Conservation (phyloP, 1,284 basidiomycete species). For the Cutaneotrichosporon dermatis region DNA sequence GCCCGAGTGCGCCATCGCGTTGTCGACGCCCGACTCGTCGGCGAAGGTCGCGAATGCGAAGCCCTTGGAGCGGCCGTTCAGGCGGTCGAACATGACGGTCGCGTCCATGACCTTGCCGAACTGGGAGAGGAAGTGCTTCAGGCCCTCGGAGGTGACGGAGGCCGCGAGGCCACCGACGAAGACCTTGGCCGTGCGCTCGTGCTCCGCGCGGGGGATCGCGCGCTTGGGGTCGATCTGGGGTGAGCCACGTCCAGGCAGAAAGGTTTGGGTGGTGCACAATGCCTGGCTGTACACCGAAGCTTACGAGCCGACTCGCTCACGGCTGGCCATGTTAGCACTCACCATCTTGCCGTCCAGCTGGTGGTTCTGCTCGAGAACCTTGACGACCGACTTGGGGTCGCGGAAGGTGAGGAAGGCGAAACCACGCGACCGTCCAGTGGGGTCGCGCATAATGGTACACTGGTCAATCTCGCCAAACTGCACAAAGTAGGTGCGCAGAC, state of each 20-base stretch:
- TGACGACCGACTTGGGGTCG: slow-evolving; percentile 78
- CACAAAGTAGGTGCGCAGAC: slow-evolving; percentile 75
- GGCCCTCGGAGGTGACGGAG: slow-evolving; percentile 84
- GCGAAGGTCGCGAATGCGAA: slow-evolving; percentile 95
- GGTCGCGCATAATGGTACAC: slow-evolving; percentile 93
- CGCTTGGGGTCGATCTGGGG: slow-evolving; percentile 97
- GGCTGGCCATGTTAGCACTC: slow-evolving; percentile 38
- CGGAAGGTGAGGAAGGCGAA: slow-evolving; percentile 93
- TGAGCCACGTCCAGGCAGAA: not conserved
- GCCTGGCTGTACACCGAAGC: too few species aligned
- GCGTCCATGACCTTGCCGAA: slow-evolving; percentile 90
- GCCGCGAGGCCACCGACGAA: slow-evolving; percentile 94
- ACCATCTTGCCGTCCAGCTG: slow-evolving; percentile 90
- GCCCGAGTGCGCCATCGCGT: slow-evolving; percentile 76
- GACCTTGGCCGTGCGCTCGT: slow-evolving; percentile 83
- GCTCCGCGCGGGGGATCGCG: slow-evolving; percentile 92
- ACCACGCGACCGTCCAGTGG: slow-evolving; percentile 79
- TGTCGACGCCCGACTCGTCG: slow-evolving; percentile 78
- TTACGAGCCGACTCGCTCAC: too few species aligned
- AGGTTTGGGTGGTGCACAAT: not conserved
- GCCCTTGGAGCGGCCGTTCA: slow-evolving; percentile 91
- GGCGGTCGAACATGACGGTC: slow-evolving; percentile 97
- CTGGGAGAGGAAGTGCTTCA: slow-evolving; percentile 86
- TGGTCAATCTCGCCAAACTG: slow-evolving; percentile 88
- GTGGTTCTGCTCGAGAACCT: slow-evolving; percentile 83